Evolutionary conservation across 1,284 basidiomycete genomes (phyloP).

Genomic region (Peniophora sp.): DNA sequence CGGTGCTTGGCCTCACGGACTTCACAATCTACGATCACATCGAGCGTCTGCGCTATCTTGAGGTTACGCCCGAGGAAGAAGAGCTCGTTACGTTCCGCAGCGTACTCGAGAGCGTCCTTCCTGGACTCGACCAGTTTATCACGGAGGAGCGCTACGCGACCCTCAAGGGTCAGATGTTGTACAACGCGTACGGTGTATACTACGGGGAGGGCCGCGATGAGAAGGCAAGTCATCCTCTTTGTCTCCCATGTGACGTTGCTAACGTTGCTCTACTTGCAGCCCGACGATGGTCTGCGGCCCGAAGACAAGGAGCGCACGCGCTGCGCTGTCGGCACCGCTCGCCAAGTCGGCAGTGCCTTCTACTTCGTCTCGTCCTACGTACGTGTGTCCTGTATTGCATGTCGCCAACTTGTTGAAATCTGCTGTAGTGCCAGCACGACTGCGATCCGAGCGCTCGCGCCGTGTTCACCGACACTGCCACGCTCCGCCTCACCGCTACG

Average conservation of each 20-base stretch:
- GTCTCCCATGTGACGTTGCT: background rate
- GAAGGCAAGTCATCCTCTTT: constrained; percentile 37
- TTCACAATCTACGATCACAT: constrained; percentile 69
- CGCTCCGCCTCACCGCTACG: constrained; percentile 60
- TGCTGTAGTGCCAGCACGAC: constrained; percentile 53
- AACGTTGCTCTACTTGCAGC: constrained; percentile 20
- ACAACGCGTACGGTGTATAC: constrained; percentile 68
- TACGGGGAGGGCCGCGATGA: constrained; percentile 58
- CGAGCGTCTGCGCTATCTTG: constrained; percentile 62
- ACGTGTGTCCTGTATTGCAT: constrained; percentile 15
- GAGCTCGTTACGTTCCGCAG: constrained; percentile 45
- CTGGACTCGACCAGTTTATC: constrained; percentile 64
- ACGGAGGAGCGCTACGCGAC: constrained; percentile 53
- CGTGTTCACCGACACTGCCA: constrained; percentile 50
- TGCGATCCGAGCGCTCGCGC: constrained; percentile 60
- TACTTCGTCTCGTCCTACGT: constrained; percentile 73
- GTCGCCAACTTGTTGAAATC: background rate
- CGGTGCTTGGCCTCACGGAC: constrained; percentile 37
- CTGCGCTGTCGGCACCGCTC: constrained; percentile 63
- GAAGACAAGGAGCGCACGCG: constrained; percentile 67
- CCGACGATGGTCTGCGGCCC: constrained; percentile 31
- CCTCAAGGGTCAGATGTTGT: constrained; percentile 63
- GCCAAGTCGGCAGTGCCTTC: constrained; percentile 65
- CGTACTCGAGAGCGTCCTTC: constrained; percentile 55
- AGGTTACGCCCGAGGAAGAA: constrained; percentile 36